Conservation (phyloP, 768 basidiomycete species). For the Leccinellum rugosiceps region DNA sequence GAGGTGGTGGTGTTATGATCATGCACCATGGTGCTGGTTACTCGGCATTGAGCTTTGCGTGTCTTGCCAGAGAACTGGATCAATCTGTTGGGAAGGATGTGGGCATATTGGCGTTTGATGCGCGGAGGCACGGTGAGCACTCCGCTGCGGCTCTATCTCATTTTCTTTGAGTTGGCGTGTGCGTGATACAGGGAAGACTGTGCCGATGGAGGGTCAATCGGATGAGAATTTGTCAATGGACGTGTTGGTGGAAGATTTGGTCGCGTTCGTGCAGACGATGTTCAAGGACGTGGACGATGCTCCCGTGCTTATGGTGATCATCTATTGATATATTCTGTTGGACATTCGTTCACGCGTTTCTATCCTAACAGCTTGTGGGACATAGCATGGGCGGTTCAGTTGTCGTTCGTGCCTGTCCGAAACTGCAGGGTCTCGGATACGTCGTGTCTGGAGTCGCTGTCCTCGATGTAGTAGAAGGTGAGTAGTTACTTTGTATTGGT, state of each 20-base stretch:
- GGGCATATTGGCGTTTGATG: slow-evolving; percentile 81
- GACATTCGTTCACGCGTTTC: background rate
- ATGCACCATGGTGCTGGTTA: slow-evolving; percentile 97
- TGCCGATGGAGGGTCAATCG: slow-evolving; percentile 16
- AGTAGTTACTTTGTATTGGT: background rate
- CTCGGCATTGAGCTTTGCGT: slow-evolving; percentile 85
- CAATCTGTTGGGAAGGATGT: slow-evolving; percentile 62
- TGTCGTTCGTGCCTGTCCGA: slow-evolving; percentile 65
- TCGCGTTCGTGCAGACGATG: slow-evolving; percentile 61
- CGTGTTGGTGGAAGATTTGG: slow-evolving; percentile 69
- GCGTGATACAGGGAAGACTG: slow-evolving; percentile 22
- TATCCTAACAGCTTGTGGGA: slow-evolving; percentile 66
- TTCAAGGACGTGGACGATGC: slow-evolving; percentile 62
- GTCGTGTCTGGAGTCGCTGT: slow-evolving; percentile 75
- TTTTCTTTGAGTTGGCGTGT: background rate
- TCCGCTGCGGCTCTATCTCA: background rate
- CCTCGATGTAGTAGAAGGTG: slow-evolving; percentile 88
- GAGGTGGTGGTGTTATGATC: slow-evolving; percentile 64
- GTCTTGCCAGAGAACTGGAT: slow-evolving; percentile 77
- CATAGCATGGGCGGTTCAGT: slow-evolving; percentile 98
- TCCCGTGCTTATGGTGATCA: slow-evolving; percentile 68
- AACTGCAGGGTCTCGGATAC: slow-evolving; percentile 65
- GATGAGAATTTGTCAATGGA: slow-evolving; percentile 57
- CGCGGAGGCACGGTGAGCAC: slow-evolving; percentile 78
- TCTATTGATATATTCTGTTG: background rate